phyloP scores from a whole-genome alignment of 1,284 basidiomycete species.

The Sanguinoderma infundibulare region DNA sequence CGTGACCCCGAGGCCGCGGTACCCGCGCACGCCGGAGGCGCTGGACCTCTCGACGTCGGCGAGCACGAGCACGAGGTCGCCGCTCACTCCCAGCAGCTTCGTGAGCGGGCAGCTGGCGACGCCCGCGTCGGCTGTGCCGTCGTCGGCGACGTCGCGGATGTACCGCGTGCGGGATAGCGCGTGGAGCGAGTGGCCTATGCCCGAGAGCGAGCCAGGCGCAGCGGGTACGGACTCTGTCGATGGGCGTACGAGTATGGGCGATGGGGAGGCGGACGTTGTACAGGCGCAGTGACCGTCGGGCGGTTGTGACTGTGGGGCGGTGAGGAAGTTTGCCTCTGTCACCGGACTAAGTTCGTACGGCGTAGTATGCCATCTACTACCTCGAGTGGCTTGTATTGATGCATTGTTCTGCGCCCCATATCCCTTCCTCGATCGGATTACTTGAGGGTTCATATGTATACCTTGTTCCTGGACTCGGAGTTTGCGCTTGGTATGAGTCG shows the following conservation, averaged over 20 bases:
- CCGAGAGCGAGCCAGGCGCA: not conserved
- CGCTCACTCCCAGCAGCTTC: not conserved
- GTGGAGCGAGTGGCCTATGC: not conserved
- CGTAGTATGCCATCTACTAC: no score
- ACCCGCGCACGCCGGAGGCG: not conserved
- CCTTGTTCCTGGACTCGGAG: no score
- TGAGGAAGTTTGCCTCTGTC: not conserved
- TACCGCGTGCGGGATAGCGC: not conserved
- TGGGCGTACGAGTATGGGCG: not conserved
- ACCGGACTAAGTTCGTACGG: not conserved
- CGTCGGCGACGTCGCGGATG: slow-evolving; percentile 4
- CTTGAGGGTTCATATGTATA: no score
- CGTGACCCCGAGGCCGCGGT: not conserved
- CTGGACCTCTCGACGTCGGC: not conserved
- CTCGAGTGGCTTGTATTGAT: no score
- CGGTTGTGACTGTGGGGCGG: not conserved
- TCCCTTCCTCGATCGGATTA: no score
- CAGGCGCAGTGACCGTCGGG: not conserved
- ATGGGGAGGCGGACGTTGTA: not conserved
- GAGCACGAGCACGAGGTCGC: not conserved
- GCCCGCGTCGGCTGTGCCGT: not conserved
- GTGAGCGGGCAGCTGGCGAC: not conserved
- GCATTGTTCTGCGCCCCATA: no score
- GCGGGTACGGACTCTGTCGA: not conserved
- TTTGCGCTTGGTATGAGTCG: no score